Evolutionary conservation across 139 green algal species (phyloP).

Genomic region (Closterium sp.): DNA sequence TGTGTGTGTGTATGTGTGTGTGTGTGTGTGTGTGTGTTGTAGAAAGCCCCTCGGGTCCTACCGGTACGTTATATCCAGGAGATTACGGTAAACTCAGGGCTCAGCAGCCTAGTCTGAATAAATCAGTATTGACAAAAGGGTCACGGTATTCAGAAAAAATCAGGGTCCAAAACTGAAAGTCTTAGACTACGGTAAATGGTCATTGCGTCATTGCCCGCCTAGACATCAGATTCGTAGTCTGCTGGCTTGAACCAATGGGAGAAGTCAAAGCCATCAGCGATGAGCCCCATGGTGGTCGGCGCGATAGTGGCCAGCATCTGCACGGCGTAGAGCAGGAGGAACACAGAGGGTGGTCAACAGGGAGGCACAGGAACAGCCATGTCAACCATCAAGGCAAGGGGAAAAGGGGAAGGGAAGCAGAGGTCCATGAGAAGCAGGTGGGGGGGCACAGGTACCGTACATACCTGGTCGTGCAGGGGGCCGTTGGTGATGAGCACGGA

Average conservation of each 20-base stretch:
- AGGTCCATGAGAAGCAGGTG: neutral
- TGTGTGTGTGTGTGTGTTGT: too few relatives aligned
- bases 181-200: too few relatives aligned
- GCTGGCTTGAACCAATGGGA: slow-evolving; percentile 40
- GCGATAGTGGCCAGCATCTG: slow-evolving; percentile 33
- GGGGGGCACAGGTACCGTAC: neutral
- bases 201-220: neutral
- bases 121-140: too few relatives aligned
- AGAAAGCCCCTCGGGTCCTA: too few relatives aligned
- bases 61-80: too few relatives aligned
- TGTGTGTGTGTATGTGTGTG: too few relatives aligned
- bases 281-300: slow-evolving; percentile 27
- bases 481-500: slow-evolving; percentile 54
- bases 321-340: neutral
- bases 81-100: too few relatives aligned
- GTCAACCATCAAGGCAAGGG: neutral
- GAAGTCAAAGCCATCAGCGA: slow-evolving; percentile 29
- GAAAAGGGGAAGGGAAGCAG: neutral
- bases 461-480: slow-evolving; percentile 24
- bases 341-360: neutral
- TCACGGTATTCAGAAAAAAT: too few relatives aligned
- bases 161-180: too few relatives aligned
- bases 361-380: neutral
- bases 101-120: too few relatives aligned
- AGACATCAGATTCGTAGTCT: slow-evolving; percentile 22